Evolutionary conservation across 2,329 filamentous ascomycete genomes (phyloP).

Genomic region (Apiospora aurea): DNA sequence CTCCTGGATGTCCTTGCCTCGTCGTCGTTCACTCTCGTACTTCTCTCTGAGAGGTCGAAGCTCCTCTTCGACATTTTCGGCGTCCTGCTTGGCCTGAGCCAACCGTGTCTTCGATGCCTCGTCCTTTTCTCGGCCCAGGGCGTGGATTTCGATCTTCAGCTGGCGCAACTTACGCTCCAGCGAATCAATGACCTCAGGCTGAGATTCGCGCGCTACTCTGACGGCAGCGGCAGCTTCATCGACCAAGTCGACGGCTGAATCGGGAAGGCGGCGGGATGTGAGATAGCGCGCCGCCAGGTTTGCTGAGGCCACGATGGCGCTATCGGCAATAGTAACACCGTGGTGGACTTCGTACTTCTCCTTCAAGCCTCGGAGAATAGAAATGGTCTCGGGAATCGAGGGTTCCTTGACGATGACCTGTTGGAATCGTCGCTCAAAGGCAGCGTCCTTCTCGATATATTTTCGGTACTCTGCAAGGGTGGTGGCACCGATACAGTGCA

Average conservation of each 20-base stretch:
- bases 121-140: slow-evolving; percentile 91
- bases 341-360: slow-evolving; percentile 98
- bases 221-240: slow-evolving; percentile 98
- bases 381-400: slow-evolving; percentile 85
- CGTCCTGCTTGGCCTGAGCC: slow-evolving; percentile 83
- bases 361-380: slow-evolving; percentile 97
- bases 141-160: slow-evolving; percentile 96
- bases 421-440: slow-evolving; percentile 98
- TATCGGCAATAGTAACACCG: slow-evolving; percentile 94
- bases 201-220: slow-evolving; percentile 91
- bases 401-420: slow-evolving; percentile 98
- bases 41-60: slow-evolving; percentile 90
- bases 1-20: slow-evolving; percentile 90
- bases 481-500: slow-evolving; percentile 98
- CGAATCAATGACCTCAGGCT: slow-evolving; percentile 94
- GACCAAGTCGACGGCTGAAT: slow-evolving; percentile 95
- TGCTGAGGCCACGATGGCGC: slow-evolving; percentile 89
- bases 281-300: slow-evolving; percentile 92
- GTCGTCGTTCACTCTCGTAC: slow-evolving; percentile 91
- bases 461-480: slow-evolving; percentile 96
- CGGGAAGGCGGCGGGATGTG: slow-evolving; percentile 86
- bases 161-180: slow-evolving; percentile 90
- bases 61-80: slow-evolving; percentile 93
- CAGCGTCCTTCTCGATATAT: slow-evolving; percentile 98
- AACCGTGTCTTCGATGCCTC: slow-evolving; percentile 88